Evolutionary conservation across 2,329 filamentous ascomycete genomes (phyloP), one percentile per base, ranked within the genome.

Genomic region (Colletotrichum orchidophilum): DNA sequence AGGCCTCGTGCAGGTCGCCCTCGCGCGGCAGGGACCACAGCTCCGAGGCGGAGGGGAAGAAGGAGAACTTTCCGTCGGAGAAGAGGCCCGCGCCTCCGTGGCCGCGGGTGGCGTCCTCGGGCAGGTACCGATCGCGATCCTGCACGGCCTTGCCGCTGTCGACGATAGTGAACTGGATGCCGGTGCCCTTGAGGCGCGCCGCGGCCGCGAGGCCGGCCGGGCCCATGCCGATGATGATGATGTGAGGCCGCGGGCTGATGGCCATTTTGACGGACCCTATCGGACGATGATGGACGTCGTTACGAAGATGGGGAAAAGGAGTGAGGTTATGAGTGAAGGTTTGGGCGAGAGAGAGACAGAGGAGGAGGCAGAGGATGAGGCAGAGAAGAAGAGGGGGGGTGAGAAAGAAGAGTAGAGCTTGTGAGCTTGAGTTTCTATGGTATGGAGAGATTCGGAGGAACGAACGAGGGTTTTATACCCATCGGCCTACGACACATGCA

Each of bases 191-290:
- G 53, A 80, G 73, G 35, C 78, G 78, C 57, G 79, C 77, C 18
- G 79, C 79, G 18, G 80, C 76, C 9, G 79, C 79, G 53, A 80
- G 73, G 6, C 79, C 79, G 8, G 77, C 74, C 1, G 78, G 80
- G 26, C 79, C 79, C 31, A 75, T 78, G 29, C 78, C 78, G 39
- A 77, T 75, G 46, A 79, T 72, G 42, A 78, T 72, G 66, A 78
- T 78, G 73, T 79, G 77, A 71, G 53, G 53, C n/a, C 53, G 27
- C 27, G 18, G 15, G 18, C 27, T 21, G 53, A 33, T 55, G 6
- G 53, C 53, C 53, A 55, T 55, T n/a, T 55, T 33, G 27, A 33
- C 26, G 5, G 4, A 21, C 3, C 1, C 1, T 55, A 4, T 55
- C 13, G 15, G 15, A 13, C 1, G 18, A 33, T 55, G 18, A 13